Evolutionary conservation across 306 rosid species (phyloP).

Genomic region (Acacia crassicarpa): DNA sequence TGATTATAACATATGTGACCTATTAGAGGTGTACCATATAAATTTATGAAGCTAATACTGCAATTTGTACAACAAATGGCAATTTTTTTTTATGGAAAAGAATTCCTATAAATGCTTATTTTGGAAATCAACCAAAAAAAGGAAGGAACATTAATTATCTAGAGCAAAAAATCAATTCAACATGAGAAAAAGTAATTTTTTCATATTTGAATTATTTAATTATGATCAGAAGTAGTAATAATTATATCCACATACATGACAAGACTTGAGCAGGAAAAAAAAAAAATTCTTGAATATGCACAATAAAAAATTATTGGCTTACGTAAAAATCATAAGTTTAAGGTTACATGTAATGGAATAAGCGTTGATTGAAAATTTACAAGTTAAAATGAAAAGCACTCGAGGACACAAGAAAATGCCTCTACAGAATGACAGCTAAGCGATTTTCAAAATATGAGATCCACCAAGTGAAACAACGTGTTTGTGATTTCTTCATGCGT

Average conservation of each 20-base stretch:
- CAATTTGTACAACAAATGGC: neutral
- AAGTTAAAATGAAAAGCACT: neutral
- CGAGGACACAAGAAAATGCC: neutral
- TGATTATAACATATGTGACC: too few species aligned
- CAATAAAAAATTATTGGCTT: neutral
- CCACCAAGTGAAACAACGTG: slow-evolving; percentile 8
- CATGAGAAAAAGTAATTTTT: too few species aligned
- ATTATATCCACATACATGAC: neutral
- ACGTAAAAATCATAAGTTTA: too few species aligned
- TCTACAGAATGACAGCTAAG: neutral
- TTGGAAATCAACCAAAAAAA: neutral
- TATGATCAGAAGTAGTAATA: too few species aligned
- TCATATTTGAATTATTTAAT: too few species aligned
- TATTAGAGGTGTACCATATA: too few species aligned
- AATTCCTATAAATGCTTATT: neutral
- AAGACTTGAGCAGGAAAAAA: neutral
- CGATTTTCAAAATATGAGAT: neutral
- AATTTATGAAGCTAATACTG: too few species aligned
- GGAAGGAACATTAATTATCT: too few species aligned
- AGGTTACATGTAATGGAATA: neutral
- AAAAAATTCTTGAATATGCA: neutral
- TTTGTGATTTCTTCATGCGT: neutral
- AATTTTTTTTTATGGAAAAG: too few species aligned
- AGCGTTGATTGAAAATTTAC: neutral
- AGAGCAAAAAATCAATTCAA: too few species aligned